phyloP scores from a whole-genome alignment of 306 rosid species.

The Begonia masoniana region DNA sequence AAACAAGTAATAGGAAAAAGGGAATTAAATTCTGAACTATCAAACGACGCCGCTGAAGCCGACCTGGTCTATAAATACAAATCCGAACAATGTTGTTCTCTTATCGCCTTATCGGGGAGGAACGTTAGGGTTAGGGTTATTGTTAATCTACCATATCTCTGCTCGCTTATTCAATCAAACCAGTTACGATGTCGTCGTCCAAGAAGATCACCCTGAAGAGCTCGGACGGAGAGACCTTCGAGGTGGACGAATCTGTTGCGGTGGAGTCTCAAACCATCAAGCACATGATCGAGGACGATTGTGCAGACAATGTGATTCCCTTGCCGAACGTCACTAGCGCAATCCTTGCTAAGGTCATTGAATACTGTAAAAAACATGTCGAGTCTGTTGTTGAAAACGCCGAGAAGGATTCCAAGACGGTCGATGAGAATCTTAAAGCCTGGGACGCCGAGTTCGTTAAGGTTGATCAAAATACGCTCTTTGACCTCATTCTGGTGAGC shows the following conservation, averaged over 20 bases:
- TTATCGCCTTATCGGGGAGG: neutral
- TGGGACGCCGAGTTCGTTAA: conserved; percentile 20
- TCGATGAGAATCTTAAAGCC: conserved; percentile 1
- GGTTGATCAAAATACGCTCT: conserved; percentile 13
- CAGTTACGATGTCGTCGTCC: conserved; percentile 6
- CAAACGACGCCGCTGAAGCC: no score
- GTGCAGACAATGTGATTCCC: conserved; percentile 9
- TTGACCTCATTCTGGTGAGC: conserved; percentile 19
- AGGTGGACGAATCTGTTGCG: conserved; percentile 16
- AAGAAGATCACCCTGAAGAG: conserved; percentile 16
- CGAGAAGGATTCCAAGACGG: neutral
- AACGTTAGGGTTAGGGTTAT: conserved; percentile 10
- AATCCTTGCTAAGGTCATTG: conserved; percentile 19
- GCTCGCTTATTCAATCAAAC: no score
- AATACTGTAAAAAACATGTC: conserved; percentile 19
- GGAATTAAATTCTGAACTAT: no score
- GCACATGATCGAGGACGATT: conserved; percentile 14
- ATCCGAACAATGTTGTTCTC: neutral
- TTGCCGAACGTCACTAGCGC: conserved; percentile 8
- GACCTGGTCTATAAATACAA: no score
- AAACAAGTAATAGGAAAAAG: no score
- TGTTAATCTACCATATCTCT: neutral
- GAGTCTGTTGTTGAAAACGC: neutral
- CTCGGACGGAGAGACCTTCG: conserved; percentile 17
- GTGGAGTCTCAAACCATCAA: conserved; percentile 14